These are phyloP conservation scores for Xylariaceae sp. DNA, from an alignment of 2,329 filamentous ascomycete genomes.

Conservation along the genomic window DNA sequence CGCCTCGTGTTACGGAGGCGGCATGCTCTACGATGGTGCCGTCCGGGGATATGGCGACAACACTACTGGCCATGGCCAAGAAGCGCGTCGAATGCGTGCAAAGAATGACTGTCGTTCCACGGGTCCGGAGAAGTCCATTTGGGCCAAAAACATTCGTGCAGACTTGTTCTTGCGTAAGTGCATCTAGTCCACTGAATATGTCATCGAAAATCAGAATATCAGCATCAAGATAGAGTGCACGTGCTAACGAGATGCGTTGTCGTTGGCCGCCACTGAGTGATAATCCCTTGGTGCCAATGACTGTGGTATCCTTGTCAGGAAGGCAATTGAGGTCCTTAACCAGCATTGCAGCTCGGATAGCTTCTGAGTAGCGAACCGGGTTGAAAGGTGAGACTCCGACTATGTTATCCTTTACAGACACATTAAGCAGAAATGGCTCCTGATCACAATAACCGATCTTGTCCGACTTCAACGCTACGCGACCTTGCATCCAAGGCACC, in stretches of 20 bases:
- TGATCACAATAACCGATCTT: conserved; percentile 37
- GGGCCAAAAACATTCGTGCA: conserved; percentile 31
- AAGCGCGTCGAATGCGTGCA: conserved; percentile 34
- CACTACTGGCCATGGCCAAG: neutral
- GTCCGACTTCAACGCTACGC: neutral
- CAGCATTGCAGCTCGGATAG: conserved; percentile 29
- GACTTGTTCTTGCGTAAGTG: conserved; percentile 32
- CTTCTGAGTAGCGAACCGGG: conserved; percentile 25
- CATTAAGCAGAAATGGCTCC: conserved; percentile 34
- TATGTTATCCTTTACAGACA: conserved; percentile 32
- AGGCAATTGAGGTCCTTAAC: conserved; percentile 34
- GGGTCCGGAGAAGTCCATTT: conserved; percentile 25
- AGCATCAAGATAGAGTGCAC: conserved; percentile 31
- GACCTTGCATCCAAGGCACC: neutral
- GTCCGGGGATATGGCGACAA: conserved; percentile 1
- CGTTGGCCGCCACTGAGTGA: conserved; percentile 47
- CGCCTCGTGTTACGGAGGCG: neutral
- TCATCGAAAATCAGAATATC: conserved; percentile 35
- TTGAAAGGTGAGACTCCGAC: conserved; percentile 27
- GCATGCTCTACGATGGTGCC: conserved; percentile 1
- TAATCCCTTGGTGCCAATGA: conserved; percentile 44
- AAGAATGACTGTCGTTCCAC: conserved; percentile 31
- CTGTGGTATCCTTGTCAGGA: conserved; percentile 36
- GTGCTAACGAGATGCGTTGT: conserved; percentile 37
- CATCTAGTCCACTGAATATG: conserved; percentile 37